Evolutionary conservation across 306 rosid species (phyloP), one percentile per base, ranked within the genome.

Genomic region (Bauhinia variegata): DNA sequence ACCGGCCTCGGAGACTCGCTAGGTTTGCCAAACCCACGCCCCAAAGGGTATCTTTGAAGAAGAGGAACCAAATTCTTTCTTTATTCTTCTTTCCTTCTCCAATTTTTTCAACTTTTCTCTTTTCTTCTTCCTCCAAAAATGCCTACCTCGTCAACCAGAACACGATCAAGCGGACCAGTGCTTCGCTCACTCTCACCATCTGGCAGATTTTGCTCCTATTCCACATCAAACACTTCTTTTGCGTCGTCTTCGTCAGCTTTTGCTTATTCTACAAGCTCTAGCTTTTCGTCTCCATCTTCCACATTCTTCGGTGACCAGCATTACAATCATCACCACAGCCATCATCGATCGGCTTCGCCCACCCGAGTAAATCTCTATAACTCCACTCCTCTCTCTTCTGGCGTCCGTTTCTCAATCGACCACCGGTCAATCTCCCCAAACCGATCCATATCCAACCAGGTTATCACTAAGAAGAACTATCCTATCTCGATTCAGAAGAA

Each of bases 1-100:
- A 76, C 0, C 67, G n/a, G 79, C 91, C 79, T 67, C 84, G 41
- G 88, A 91, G 87, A 88, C 87, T 77, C 95, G 72, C 47, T 71
- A 75, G 96, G 97, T 91, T 95, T 95, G 99, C 96, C 95, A 85
- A 95, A 95, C 75, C 88, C 72, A 82, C 50, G 57, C 79, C 92
- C 87, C 82, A 67, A 68, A 50, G 91, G 99, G 83, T 73, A 71
- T 77, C 73, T 17, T 42, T 0, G 12, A 77, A 77, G n/a, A n/a
- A n/a, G n/a, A n/a, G 23, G 11, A 14, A 59, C 1, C 1, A 39
- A 19, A 7, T 0, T 8, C 7, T 4, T 42, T 0, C n/a, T 2
- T 3, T 41, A 47, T 41, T 37, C 33, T 18, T 4, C 16, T 6
- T 17, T n/a, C n/a, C n/a, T n/a, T 11, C 34, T 14, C 15, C 6